Evolutionary conservation across 441 rosid genomes (phyloP).

Genomic region (Euphorbia schlechtendalii): DNA sequence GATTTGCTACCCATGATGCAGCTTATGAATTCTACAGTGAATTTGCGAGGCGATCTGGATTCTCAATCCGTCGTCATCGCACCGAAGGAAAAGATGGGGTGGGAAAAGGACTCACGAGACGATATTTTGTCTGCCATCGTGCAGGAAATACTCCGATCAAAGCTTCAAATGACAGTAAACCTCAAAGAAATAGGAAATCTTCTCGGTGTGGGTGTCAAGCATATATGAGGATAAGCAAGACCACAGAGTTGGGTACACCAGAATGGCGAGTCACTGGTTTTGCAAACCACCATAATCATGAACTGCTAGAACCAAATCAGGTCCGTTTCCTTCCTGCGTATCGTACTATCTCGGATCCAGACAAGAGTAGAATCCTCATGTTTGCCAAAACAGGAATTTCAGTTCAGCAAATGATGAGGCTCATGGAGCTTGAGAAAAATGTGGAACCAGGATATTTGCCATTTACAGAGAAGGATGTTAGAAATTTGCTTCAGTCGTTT

Average conservation of each 20-base stretch:
- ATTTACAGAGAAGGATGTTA: slow-evolving; percentile 93
- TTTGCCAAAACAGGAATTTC: slow-evolving; percentile 95
- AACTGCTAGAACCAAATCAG: slow-evolving; percentile 81
- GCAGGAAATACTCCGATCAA: slow-evolving; percentile 97
- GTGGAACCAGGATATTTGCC: slow-evolving; percentile 94
- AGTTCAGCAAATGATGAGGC: slow-evolving; percentile 97
- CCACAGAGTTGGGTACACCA: slow-evolving; percentile 54
- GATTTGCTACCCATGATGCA: slow-evolving; percentile 79
- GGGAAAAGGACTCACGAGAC: slow-evolving; percentile 93
- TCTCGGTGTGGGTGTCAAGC: slow-evolving; percentile 96
- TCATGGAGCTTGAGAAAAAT: slow-evolving; percentile 95
- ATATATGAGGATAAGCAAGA: slow-evolving; percentile 76
- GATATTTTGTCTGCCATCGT: slow-evolving; percentile 93
- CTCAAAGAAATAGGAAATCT: slow-evolving; percentile 86
- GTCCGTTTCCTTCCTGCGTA: slow-evolving; percentile 96
- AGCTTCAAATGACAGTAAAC: slow-evolving; percentile 55
- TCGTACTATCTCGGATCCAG: slow-evolving; percentile 87
- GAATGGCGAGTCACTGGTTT: slow-evolving; percentile 98
- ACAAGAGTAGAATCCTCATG: slow-evolving; percentile 86
- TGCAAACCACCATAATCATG: slow-evolving; percentile 83
- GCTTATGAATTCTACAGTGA: slow-evolving; percentile 87
- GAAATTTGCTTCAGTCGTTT: slow-evolving; percentile 89
- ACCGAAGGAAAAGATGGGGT: slow-evolving; percentile 98
- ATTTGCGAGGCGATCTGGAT: slow-evolving; percentile 81
- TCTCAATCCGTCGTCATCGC: slow-evolving; percentile 90